These are phyloP conservation scores for Rhodotorula graminis DNA, from an alignment of 768 basidiomycete genomes.

Conservation along the genomic window DNA sequence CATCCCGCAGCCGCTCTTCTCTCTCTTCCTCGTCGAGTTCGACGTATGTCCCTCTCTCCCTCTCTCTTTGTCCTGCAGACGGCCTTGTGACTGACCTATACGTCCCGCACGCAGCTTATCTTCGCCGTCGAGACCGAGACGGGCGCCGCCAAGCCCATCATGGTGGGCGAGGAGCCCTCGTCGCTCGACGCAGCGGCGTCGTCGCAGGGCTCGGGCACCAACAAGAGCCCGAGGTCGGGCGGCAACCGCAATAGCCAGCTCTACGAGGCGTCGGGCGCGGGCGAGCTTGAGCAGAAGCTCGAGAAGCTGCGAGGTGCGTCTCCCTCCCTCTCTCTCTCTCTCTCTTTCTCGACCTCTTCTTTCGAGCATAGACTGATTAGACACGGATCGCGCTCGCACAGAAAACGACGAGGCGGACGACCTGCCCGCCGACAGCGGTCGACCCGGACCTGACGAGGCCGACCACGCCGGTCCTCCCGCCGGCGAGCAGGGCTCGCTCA, in stretches of 20 bases:
- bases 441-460: not conserved
- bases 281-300: conserved; percentile 37
- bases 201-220: not conserved
- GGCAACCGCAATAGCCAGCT: conserved; percentile 35
- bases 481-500: too few relatives aligned
- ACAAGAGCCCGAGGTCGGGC: not conserved
- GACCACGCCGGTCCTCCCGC: not conserved
- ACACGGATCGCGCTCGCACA: too few relatives aligned
- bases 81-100: accelerated
- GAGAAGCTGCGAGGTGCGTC: conserved; percentile 16
- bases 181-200: too few relatives aligned
- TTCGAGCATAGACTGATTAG: too few relatives aligned
- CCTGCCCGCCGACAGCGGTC: not conserved
- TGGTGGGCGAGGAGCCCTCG: conserved; percentile 16
- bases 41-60: conserved; percentile 18
- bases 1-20: conserved; percentile 65
- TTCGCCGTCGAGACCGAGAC: conserved; percentile 38
- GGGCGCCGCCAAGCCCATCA: conserved; percentile 24
- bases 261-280: conserved; percentile 38
- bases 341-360: not conserved
- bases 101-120: conserved; percentile 18
- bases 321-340: not conserved
- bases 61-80: not conserved
- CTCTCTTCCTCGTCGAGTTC: conserved; percentile 36
- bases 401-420: conserved; percentile 2